Conservation (phyloP, 768 basidiomycete species). For the Boletus insuetus region DNA sequence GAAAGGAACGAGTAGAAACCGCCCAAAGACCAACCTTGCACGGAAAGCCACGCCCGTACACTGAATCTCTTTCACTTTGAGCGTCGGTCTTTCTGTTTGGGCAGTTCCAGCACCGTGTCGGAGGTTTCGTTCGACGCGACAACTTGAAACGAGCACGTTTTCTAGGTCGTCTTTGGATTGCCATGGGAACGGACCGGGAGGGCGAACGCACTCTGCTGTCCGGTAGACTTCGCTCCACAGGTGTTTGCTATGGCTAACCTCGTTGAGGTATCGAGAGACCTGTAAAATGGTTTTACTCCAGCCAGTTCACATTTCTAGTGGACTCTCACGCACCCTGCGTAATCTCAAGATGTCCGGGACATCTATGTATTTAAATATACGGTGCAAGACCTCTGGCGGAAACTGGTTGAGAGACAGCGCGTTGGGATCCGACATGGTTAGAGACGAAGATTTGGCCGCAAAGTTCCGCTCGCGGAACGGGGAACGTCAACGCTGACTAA, state of each 20-base stretch:
- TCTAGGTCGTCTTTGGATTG: conserved; percentile 18
- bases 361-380: not conserved
- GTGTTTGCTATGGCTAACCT: conserved; percentile 1
- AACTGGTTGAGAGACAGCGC: not conserved
- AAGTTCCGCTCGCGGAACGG: too few species aligned
- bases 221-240: conserved; percentile 19
- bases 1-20: conserved; percentile 14
- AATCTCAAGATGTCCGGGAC: too few species aligned
- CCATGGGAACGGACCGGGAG: conserved; percentile 7
- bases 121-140: conserved; percentile 7
- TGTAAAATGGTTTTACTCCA: not conserved
- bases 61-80: conserved; percentile 1
- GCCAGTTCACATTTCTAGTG: not conserved
- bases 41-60: not conserved
- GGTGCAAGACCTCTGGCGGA: not conserved
- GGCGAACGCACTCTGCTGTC: not conserved
- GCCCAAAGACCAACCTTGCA: conserved; percentile 13
- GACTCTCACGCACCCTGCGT: conserved; percentile 5
- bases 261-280: not conserved
- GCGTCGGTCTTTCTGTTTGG: not conserved
- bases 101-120: not conserved
- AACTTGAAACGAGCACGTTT: conserved; percentile 7
- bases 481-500: too few species aligned
- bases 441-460: too few species aligned
- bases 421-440: too few species aligned